Conservation (phyloP, 352 stramenopile species). For the Phytopythium aichiense region DNA sequence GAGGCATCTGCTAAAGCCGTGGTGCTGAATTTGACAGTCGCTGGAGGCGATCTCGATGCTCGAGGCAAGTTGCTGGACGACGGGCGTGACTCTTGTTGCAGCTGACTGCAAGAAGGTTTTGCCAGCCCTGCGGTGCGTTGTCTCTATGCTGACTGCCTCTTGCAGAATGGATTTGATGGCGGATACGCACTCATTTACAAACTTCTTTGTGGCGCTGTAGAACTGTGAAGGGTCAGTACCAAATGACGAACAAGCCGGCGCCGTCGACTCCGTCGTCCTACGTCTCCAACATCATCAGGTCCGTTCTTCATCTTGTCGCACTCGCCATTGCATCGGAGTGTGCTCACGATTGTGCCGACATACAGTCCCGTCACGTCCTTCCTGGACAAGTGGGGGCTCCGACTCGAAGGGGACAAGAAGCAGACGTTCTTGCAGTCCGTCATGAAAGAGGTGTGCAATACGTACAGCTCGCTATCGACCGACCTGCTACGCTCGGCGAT, state of each 20-base stretch:
- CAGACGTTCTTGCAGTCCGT: conserved; percentile 52
- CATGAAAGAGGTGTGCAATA: conserved; percentile 47
- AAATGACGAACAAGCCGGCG: conserved; percentile 87
- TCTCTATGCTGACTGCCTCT: neutral
- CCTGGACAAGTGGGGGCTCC: conserved; percentile 61
- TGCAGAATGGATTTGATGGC: neutral
- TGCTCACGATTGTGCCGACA: conserved; percentile 8
- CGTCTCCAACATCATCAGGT: conserved; percentile 72
- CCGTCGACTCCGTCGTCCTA: conserved; percentile 71
- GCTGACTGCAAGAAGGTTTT: conserved; percentile 87
- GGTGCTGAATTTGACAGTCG: conserved; percentile 19
- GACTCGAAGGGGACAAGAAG: conserved; percentile 37
- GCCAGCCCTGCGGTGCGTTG: conserved; percentile 63
- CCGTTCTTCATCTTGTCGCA: neutral
- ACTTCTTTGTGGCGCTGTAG: conserved; percentile 11
- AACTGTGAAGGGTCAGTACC: conserved; percentile 87
- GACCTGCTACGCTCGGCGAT: conserved; percentile 73
- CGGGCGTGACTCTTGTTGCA: conserved; percentile 46
- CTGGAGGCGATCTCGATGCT: conserved; percentile 34
- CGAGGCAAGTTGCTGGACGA: conserved; percentile 63
- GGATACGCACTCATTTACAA: neutral
- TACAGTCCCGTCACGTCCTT: conserved; percentile 65
- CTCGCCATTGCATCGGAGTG: neutral
- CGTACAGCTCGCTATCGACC: conserved; percentile 61
- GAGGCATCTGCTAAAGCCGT: neutral